Percentiles rank a stretch among this genome's conserved stretches.
Evolutionary conservation across 129 eudicot genomes (phyloP).

Genomic region (Apium graveolens): DNA sequence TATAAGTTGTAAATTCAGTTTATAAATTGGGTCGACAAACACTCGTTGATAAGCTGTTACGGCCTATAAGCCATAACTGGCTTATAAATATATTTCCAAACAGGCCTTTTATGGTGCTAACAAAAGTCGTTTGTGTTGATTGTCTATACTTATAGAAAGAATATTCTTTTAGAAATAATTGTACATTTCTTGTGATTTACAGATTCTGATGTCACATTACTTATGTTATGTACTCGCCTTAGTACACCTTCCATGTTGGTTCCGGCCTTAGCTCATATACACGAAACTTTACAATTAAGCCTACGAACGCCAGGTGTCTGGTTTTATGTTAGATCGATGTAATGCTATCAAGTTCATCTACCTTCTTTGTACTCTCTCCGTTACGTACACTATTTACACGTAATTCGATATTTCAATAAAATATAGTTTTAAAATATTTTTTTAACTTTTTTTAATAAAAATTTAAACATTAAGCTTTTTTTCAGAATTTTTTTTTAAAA

Average conservation of each 20-base stretch:
- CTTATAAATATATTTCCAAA: too few species aligned
- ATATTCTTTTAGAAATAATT: constrained; percentile 5
- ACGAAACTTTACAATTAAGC: not conserved
- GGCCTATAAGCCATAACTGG: too few species aligned
- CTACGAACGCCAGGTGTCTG: not conserved
- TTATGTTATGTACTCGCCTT: not conserved
- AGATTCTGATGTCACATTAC: not conserved
- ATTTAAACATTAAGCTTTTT: too few species aligned
- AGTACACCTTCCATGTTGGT: not conserved
- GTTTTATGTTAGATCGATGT: not conserved
- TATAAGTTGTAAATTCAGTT: too few species aligned
- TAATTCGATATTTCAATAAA: too few species aligned
- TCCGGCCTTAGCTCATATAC: not conserved
- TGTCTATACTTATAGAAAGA: not conserved
- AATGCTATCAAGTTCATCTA: not conserved
- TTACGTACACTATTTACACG: too few species aligned
- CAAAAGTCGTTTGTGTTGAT: not conserved
- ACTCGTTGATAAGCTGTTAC: too few species aligned
- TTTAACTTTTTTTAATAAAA: too few species aligned
- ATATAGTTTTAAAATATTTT: too few species aligned
- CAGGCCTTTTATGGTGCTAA: not conserved
- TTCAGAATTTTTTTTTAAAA: too few species aligned
- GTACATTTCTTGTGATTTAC: not conserved
- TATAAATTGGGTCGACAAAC: too few species aligned
- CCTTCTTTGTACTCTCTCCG: too few species aligned